Conservation (phyloP, 768 basidiomycete species). For the Lactarius sp. region DNA sequence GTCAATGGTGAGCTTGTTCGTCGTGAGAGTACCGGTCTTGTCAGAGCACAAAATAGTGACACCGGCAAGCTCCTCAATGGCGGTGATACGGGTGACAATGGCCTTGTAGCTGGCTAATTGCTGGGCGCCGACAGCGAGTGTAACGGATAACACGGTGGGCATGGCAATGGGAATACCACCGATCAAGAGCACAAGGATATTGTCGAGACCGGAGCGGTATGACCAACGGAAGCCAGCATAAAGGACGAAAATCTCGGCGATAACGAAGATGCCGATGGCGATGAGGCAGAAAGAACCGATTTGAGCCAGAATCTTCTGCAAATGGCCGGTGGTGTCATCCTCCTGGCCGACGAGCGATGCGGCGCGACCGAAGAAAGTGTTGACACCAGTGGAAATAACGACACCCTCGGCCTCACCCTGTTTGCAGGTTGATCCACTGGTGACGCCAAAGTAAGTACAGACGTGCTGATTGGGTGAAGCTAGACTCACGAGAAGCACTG, state of each 20-base stretch:
- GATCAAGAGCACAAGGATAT: slow-evolving; percentile 97
- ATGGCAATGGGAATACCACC: slow-evolving; percentile 99
- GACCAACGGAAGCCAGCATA: slow-evolving; percentile 88
- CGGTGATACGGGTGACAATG: slow-evolving; percentile 98
- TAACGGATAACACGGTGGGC: slow-evolving; percentile 98
- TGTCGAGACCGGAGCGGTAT: slow-evolving; percentile 94
- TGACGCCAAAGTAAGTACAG: slow-evolving; percentile 16
- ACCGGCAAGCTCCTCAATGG: slow-evolving; percentile 96
- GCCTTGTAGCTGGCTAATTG: slow-evolving; percentile 99
- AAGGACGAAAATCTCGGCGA: slow-evolving; percentile 90
- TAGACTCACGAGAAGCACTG: slow-evolving; percentile 93
- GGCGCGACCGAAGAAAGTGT: slow-evolving; percentile 99
- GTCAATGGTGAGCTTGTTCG: slow-evolving; percentile 99
- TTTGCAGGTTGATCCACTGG: slow-evolving; percentile 93
- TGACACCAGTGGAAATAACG: slow-evolving; percentile 95
- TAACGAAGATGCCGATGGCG: slow-evolving; percentile 91
- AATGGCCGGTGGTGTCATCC: slow-evolving; percentile 95
- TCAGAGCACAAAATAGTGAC: slow-evolving; percentile 99
- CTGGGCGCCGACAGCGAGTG: slow-evolving; percentile 97
- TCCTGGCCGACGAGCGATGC: slow-evolving; percentile 96
- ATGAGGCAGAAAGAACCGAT: slow-evolving; percentile 98
- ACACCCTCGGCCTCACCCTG: slow-evolving; percentile 99
- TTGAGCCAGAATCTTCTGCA: slow-evolving; percentile 97
- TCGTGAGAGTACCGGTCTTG: slow-evolving; percentile 97
- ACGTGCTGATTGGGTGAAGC: slow-evolving; percentile 10